Base-by-base conservation (phyloP, 768 basidiomycete species). In the Cystobasidium tubakii region DNA sequence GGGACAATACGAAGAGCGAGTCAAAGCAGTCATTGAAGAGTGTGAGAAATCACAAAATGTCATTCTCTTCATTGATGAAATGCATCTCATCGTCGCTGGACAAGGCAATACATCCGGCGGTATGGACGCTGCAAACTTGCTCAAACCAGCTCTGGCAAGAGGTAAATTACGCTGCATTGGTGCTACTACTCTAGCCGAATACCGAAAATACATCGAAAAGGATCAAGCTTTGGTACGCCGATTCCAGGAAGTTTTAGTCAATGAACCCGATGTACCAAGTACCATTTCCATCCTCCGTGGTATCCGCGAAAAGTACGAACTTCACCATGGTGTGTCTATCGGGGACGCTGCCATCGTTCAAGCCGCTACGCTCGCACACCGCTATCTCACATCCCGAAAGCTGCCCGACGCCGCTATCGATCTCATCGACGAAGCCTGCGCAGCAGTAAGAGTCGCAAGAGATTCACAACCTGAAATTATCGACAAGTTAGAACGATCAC, bases 1-100 rank as follows among this genome's bases (percentile, higher is more conserved):
- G 80, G 95, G 89, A 62, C 92, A 97, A 82, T 99, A 93, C 81
- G 94, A 97, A 82, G 94, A 97, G 80, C 89, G 94, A 46, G 88
- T 97, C 83, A 97, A 96, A 81, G 83, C 88, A 13, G 91, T 97
- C 69, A 82, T 99, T 72, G 88, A 89, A 74, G 95, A 98, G 82
- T 88, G 97, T 75, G 94, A 97, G 81, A 93, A 94, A 82, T 86
- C 89, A 0, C 83, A 88, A 4, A 87, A 88, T 21, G 86, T 97
- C 78, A 91, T 97, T 75, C 86, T 99, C 43, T 97, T 97, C 85
- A 87, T 98, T 77, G 94, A 99, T 78, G 95, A 97, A 80, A 79
- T 83, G 33, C 93, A 97, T 80, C 88, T 96, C 50, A 89, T 97
- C 82, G 92, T 96, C 90, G 88, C 91, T 1, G 91, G 90, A 2